These are phyloP conservation scores for Akebia trifoliata DNA, from an alignment of 164 flowering plant genomes.

Conservation along the genomic window DNA sequence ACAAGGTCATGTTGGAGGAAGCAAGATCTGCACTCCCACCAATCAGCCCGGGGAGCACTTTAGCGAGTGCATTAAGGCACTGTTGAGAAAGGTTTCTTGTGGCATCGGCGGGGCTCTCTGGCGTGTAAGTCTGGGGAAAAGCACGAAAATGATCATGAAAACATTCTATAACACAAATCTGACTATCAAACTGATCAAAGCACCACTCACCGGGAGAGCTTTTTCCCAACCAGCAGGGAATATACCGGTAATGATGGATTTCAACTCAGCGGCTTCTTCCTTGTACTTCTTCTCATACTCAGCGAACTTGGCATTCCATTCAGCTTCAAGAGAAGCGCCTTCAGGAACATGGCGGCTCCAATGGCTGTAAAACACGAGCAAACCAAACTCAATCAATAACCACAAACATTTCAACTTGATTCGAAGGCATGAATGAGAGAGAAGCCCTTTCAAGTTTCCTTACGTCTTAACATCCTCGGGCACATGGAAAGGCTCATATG, in stretches of 20 bases:
- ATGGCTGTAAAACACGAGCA: conserved; percentile 43
- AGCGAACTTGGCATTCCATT: conserved; percentile 88
- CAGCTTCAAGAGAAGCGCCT: conserved; percentile 90
- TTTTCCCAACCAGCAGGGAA: conserved; percentile 95
- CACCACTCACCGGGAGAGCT: conserved; percentile 83
- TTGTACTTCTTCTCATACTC: conserved; percentile 88
- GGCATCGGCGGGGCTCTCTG: conserved; percentile 89
- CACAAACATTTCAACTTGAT: background rate
- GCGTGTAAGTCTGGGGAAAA: conserved; percentile 70
- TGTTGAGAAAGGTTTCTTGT: conserved; percentile 85
- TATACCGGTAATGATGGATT: conserved; percentile 60
- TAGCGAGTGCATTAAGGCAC: conserved; percentile 82
- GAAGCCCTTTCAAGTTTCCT: conserved; percentile 9
- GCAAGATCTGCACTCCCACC: conserved; percentile 99
- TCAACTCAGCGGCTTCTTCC: conserved; percentile 82
- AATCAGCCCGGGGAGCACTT: conserved; percentile 77
- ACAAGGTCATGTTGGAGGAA: conserved; percentile 93
- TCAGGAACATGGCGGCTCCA: conserved; percentile 87
- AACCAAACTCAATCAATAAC: background rate
- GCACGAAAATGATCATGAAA: conserved; percentile 5
- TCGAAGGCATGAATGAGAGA: background rate
- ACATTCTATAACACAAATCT: too few species aligned
- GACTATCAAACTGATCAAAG: too few species aligned
- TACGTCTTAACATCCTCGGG: conserved; percentile 91
- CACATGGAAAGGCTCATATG: conserved; percentile 89